Evolutionary conservation across 352 stramenopile genomes (phyloP), one percentile per base, ranked within the genome.

Genomic region (Phytophthora palmivora): DNA sequence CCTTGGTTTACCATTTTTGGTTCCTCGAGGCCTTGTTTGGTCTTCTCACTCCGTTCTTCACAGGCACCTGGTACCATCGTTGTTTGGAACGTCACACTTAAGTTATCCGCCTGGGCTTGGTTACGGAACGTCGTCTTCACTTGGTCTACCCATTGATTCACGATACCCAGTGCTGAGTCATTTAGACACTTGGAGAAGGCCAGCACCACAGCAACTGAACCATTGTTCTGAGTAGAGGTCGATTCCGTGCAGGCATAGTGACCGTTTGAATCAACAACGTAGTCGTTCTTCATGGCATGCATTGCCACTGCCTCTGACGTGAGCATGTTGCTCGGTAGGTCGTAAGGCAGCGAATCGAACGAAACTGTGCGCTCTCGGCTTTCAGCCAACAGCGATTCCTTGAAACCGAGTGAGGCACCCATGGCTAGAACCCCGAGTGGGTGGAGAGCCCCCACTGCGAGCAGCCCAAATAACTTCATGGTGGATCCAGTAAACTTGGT

Each of bases 151-250:
- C 82, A 89, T 11, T 68, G 65, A 10, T 88, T 66, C 8, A 89
- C 72, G 12, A 65, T 47, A 6, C 42, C 54, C 7, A 91, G 36
- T n/a, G 70, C 46, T 37, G 57, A 55, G 22, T 82, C 51, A 54
- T 76, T 75, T 15, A 89, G 47, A 30, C 82, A 89, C 54, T 88
- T 85, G 46, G 79, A 88, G 61, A 91, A 77, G n/a, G 66, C 76
- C n/a, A 89, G 58, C 12, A 89, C 53, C 18, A 88, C 77, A 2
- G 67, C 70, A 0, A 72, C 72, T 9, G 65, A 39, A 3, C 50
- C 63, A 16, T 56, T 32, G 11, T 55, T 33, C 14, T 81, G 39
- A 11, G 30, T 32, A 2, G 33, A 9, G 3, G 8, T n/a, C 11
- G 64, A 48, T 6, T 60, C 59, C 7, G 64, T 72, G 46, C 64